Evolutionary conservation across 805 yeast genomes (phyloP).

Genomic region (Starmerella bombi): DNA sequence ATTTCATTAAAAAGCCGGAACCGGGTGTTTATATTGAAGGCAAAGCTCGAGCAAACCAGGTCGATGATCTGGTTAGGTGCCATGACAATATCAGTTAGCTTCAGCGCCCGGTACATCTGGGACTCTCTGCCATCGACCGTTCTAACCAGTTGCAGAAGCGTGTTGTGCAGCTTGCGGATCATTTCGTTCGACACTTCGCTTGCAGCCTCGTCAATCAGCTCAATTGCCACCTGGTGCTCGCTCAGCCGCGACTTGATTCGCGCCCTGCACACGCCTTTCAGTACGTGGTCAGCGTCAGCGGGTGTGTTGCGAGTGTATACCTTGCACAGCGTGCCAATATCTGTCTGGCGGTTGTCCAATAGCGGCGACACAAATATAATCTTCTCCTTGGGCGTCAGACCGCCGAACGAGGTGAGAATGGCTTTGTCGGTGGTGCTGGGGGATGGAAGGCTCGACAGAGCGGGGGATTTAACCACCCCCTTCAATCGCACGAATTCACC

Average conservation of each 20-base stretch:
- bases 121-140: constrained; percentile 8
- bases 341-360: constrained; percentile 1
- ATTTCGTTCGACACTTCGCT: constrained; percentile 1
- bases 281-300: neutral
- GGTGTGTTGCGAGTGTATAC: constrained; percentile 4
- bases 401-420: neutral
- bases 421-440: neutral
- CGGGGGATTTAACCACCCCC: too few relatives aligned
- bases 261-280: constrained; percentile 18
- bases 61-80: constrained; percentile 27
- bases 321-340: constrained; percentile 20
- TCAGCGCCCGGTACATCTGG: constrained; percentile 15
- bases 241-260: constrained; percentile 1
- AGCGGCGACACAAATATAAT: constrained; percentile 8
- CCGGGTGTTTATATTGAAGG: constrained; percentile 25
- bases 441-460: neutral
- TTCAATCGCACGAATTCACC: neutral
- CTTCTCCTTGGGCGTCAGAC: constrained; percentile 1
- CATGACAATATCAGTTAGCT: constrained; percentile 16
- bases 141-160: constrained; percentile 12
- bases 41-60: constrained; percentile 27
- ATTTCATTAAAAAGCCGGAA: constrained; percentile 23
- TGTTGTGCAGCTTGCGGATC: constrained; percentile 11
- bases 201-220: constrained; percentile 4
- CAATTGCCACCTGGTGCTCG: neutral